Conservation (phyloP, 2,329 filamentous ascomycete species). For the Clonostachys rosea region DNA sequence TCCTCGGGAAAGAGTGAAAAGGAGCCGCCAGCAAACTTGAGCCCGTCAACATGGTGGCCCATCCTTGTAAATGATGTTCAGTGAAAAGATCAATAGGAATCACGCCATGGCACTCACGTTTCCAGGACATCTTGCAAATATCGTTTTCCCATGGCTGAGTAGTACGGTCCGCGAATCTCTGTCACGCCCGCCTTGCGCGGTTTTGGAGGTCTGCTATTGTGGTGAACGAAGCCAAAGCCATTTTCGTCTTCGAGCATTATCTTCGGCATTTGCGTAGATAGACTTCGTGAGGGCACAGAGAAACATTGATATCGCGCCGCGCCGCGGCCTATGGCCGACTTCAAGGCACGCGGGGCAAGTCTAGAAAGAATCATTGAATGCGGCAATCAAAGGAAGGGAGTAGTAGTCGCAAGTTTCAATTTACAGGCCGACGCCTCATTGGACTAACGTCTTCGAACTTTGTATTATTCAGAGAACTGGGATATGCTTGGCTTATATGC, state of each 20-base stretch:
- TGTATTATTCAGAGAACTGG: too few species aligned
- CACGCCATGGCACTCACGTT: conserved; percentile 26
- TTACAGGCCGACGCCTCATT: too few species aligned
- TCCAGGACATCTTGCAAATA: conserved; percentile 48
- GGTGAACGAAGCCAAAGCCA: conserved; percentile 44
- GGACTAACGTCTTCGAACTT: too few species aligned
- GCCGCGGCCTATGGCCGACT: too few species aligned
- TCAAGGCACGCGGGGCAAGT: too few species aligned
- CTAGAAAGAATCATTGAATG: too few species aligned
- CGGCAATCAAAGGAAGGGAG: too few species aligned
- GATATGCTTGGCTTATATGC: too few species aligned
- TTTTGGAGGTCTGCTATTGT: conserved; percentile 41
- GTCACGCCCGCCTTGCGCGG: conserved; percentile 44
- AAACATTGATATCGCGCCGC: too few species aligned
- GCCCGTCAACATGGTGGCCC: conserved; percentile 47
- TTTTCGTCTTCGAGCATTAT: conserved; percentile 38
- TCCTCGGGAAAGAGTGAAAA: conserved; percentile 36
- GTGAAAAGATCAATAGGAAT: neutral
- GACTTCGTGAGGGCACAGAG: too few species aligned
- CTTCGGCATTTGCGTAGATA: conserved; percentile 4
- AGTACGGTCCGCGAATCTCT: conserved; percentile 51
- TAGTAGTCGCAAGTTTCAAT: too few species aligned
- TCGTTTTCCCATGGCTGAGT: conserved; percentile 46
- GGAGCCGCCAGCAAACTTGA: conserved; percentile 50
- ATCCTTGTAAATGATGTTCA: conserved; percentile 24